Conservation (phyloP, 306 rosid species). For the Vicia villosa region DNA sequence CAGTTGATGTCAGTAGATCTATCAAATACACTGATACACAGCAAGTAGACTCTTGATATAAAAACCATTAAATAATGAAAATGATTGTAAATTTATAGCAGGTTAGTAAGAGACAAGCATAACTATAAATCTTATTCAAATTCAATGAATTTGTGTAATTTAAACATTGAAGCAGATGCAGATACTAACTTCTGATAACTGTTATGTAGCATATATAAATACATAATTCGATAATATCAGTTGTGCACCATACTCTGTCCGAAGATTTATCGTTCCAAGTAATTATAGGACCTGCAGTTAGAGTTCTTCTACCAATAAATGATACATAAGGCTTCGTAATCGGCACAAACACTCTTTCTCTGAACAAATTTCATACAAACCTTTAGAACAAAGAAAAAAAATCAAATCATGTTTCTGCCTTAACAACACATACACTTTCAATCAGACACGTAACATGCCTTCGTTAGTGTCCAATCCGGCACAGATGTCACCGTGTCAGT, state of each 20-base stretch:
- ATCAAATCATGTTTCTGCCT: neutral
- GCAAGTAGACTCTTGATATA: too few species aligned
- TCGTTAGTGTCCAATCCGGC: too few species aligned
- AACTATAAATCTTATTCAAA: constrained; percentile 25
- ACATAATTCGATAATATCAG: constrained; percentile 39
- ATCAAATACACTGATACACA: too few species aligned
- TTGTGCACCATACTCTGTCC: constrained; percentile 67
- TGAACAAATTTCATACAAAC: constrained; percentile 40
- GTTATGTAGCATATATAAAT: neutral
- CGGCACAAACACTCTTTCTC: constrained; percentile 84
- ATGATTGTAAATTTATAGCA: too few species aligned
- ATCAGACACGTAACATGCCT: too few species aligned
- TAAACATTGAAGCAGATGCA: constrained; percentile 18
- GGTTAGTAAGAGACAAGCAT: constrained; percentile 9
- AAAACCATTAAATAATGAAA: too few species aligned
- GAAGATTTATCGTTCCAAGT: constrained; percentile 86
- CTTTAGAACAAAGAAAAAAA: neutral
- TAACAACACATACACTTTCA: too few species aligned
- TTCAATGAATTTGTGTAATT: constrained; percentile 7
- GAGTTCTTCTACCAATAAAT: constrained; percentile 61
- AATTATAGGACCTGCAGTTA: constrained; percentile 48
- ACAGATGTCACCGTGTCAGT: too few species aligned
- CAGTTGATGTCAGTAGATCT: too few species aligned
- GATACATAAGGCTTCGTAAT: constrained; percentile 74
- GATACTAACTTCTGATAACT: constrained; percentile 13